Conservation (phyloP, 257 asterid species). For the Primulina tabacum region DNA sequence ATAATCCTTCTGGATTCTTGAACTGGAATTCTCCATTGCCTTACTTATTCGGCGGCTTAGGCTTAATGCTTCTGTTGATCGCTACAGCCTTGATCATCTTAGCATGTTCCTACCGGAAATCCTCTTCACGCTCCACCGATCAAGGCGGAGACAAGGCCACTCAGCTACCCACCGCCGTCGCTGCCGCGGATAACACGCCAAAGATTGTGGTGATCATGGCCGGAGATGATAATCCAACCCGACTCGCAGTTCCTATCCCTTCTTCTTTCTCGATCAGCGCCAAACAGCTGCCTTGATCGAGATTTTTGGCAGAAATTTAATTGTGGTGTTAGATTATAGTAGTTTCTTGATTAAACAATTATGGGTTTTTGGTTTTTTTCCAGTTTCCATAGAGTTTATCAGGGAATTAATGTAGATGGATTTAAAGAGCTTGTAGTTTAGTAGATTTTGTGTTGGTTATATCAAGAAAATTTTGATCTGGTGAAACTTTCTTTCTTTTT, state of each 20-base stretch:
- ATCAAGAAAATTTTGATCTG: not conserved
- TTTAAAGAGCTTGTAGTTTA: not conserved
- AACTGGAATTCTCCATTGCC: slow-evolving; percentile 75
- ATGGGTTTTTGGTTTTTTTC: not conserved
- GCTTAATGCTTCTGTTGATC: slow-evolving; percentile 42
- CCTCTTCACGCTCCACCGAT: not conserved
- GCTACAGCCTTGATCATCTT: slow-evolving; percentile 45
- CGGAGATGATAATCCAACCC: slow-evolving; percentile 68
- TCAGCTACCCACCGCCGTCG: slow-evolving; percentile 10
- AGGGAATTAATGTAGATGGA: not conserved
- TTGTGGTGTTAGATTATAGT: not conserved
- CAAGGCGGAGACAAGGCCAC: slow-evolving; percentile 35
- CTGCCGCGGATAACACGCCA: slow-evolving; percentile 32
- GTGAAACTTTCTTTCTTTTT: no score
- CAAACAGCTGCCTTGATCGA: not conserved
- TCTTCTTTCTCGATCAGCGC: slow-evolving; percentile 6
- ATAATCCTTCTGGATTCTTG: slow-evolving; percentile 34
- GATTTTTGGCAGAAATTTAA: not conserved
- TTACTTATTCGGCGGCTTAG: slow-evolving; percentile 56
- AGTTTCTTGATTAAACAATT: not conserved
- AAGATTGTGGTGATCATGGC: slow-evolving; percentile 74
- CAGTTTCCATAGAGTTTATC: not conserved
- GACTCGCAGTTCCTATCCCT: slow-evolving; percentile 51
- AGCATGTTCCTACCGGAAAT: slow-evolving; percentile 49
- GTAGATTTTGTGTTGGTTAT: not conserved